Conservation (phyloP, 2,329 filamentous ascomycete species). For the Fusarium sp. region DNA sequence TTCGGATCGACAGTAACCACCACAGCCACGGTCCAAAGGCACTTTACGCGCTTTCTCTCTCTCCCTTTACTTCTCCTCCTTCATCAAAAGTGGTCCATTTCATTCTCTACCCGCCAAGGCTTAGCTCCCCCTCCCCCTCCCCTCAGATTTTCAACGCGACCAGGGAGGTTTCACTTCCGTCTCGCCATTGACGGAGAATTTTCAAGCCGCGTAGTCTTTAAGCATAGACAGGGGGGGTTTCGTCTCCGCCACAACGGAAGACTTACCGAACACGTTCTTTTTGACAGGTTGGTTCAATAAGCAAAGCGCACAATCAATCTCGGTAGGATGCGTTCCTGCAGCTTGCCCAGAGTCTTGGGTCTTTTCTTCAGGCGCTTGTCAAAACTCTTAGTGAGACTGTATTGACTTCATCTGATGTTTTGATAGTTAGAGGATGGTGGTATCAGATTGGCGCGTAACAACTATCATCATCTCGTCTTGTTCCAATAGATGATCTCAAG, state of each 20-base stretch:
- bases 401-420: slow-evolving; percentile 17
- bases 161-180: slow-evolving; percentile 35
- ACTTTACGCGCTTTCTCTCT: not conserved
- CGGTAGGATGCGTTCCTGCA: not conserved
- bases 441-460: not conserved
- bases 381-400: slow-evolving; percentile 13
- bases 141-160: not conserved
- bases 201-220: not conserved
- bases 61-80: not conserved
- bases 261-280: not conserved
- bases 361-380: slow-evolving; percentile 21
- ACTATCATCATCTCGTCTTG: not conserved
- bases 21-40: not conserved
- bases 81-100: not conserved
- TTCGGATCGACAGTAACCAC: not conserved
- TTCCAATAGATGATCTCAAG: not conserved
- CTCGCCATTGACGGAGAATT: slow-evolving; percentile 39
- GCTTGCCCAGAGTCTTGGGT: not conserved
- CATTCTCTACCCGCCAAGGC: not conserved
- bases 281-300: not conserved
- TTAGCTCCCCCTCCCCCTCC: not conserved
- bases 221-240: not conserved
- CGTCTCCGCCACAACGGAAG: not conserved
- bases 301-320: not conserved
- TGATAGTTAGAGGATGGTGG: not conserved